Conservation (phyloP, 129 eudicot genomes). For the Oenanthe sinensis region DNA sequence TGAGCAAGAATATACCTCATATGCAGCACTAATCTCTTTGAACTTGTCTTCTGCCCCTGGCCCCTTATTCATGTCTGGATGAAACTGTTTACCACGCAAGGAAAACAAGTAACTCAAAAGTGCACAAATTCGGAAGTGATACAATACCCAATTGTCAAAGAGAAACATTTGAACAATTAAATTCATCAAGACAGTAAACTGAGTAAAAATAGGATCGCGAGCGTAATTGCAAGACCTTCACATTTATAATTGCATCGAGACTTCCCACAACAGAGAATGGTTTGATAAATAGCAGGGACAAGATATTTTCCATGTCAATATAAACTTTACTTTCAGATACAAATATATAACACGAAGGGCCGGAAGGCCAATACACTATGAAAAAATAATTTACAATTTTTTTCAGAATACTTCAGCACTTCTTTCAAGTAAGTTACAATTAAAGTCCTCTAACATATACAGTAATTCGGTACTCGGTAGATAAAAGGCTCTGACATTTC, state of each 20-base stretch:
- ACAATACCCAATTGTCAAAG: background rate
- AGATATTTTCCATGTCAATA: background rate
- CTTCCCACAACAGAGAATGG: background rate
- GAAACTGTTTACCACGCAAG: slow-evolving; percentile 36
- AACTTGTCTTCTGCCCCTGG: slow-evolving; percentile 90
- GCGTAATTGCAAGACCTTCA: background rate
- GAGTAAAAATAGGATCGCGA: background rate
- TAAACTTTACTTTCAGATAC: background rate
- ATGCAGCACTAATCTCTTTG: slow-evolving; percentile 94
- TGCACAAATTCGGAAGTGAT: background rate
- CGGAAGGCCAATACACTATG: background rate
- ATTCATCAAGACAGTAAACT: background rate
- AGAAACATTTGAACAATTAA: background rate
- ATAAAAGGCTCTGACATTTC: background rate
- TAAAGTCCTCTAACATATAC: background rate
- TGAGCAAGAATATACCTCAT: slow-evolving; percentile 52
- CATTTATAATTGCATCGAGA: background rate
- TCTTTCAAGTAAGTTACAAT: background rate
- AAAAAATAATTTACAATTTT: background rate
- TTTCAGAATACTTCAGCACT: background rate
- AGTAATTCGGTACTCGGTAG: background rate
- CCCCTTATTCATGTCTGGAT: slow-evolving; percentile 85
- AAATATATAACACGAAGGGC: background rate
- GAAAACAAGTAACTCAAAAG: background rate
- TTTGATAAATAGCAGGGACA: background rate